Percentiles rank a stretch among this genome's conserved stretches.
Evolutionary conservation across 2,329 filamentous ascomycete species (phyloP).

Genomic region (Hymenoscyphus scutula): DNA sequence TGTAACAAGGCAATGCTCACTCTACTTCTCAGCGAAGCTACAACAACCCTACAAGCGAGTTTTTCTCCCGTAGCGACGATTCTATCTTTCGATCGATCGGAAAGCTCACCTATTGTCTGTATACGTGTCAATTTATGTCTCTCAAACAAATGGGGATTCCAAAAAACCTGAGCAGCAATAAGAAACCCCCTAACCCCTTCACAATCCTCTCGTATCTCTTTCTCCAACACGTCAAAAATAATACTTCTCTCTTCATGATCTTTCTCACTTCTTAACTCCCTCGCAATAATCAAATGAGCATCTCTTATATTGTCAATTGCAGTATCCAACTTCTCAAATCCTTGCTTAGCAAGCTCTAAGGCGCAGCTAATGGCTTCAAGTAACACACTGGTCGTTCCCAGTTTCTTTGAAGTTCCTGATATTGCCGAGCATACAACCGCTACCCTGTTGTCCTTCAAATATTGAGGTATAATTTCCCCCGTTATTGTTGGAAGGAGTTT

Average conservation of each 20-base stretch:
- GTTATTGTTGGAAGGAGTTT: conserved; percentile 54
- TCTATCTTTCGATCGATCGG: conserved; percentile 50
- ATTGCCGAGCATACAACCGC: conserved; percentile 57
- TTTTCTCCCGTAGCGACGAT: conserved; percentile 45
- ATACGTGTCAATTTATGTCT: not conserved
- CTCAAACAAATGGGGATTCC: not conserved
- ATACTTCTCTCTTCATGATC: not conserved
- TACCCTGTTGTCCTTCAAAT: conserved; percentile 44
- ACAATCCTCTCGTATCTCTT: conserved; percentile 44
- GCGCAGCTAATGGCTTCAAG: conserved; percentile 36
- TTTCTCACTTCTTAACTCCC: conserved; percentile 40
- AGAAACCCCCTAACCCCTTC: conserved; percentile 48
- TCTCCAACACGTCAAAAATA: conserved; percentile 11
- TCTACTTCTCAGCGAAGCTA: conserved; percentile 33
- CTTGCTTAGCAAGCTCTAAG: conserved; percentile 14
- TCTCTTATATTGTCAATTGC: conserved; percentile 49
- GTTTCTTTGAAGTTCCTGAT: conserved; percentile 51
- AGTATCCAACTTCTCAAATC: conserved; percentile 41
- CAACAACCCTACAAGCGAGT: conserved; percentile 34
- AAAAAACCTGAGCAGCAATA: conserved; percentile 48
- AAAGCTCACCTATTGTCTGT: conserved; percentile 47
- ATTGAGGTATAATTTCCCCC: conserved; percentile 33
- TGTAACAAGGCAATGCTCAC: conserved; percentile 21
- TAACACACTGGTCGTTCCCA: conserved; percentile 52
- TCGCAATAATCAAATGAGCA: conserved; percentile 49